Conservation (phyloP, 148 eudicot genomes). For the Camellia japonica region DNA sequence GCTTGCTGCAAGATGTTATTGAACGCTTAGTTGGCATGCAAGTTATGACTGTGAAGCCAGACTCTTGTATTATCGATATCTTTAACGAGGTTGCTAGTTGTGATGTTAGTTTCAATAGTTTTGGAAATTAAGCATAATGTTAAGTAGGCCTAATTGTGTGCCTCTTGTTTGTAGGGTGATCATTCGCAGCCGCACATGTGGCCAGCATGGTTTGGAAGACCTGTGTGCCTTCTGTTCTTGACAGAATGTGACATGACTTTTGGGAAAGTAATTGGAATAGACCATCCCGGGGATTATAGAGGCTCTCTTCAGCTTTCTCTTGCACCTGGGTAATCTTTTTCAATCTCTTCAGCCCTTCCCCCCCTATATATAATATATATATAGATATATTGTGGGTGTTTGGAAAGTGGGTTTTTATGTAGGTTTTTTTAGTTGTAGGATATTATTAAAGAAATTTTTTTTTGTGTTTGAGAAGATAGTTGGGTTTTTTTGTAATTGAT, state of each 20-base stretch:
- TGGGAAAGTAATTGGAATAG: conserved; percentile 36
- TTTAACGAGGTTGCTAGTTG: conserved; percentile 54
- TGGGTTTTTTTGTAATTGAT: too few relatives aligned
- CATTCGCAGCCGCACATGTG: conserved; percentile 57
- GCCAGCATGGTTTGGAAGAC: conserved; percentile 57
- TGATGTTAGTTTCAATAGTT: not conserved
- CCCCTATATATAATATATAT: too few relatives aligned
- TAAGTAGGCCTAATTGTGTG: conserved; percentile 16
- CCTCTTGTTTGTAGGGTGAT: conserved; percentile 47
- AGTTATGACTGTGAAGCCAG: conserved; percentile 47
- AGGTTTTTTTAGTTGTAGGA: too few relatives aligned
- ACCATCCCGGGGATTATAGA: conserved; percentile 48
- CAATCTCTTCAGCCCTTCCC: not conserved
- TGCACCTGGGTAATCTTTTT: conserved; percentile 49
- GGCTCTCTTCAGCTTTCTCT: conserved; percentile 50
- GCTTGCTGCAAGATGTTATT: conserved; percentile 42
- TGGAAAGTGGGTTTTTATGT: too few relatives aligned
- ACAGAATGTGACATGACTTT: conserved; percentile 61
- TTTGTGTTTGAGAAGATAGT: too few relatives aligned
- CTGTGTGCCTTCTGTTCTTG: conserved; percentile 46
- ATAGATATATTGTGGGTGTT: too few relatives aligned
- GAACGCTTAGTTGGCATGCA: conserved; percentile 42
- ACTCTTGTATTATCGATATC: conserved; percentile 54
- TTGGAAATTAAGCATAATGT: not conserved
- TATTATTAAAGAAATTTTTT: too few relatives aligned